These are phyloP conservation scores for Davidsoniella neocaledoniae DNA, from an alignment of 2,329 filamentous ascomycete genomes.

Conservation along the genomic window DNA sequence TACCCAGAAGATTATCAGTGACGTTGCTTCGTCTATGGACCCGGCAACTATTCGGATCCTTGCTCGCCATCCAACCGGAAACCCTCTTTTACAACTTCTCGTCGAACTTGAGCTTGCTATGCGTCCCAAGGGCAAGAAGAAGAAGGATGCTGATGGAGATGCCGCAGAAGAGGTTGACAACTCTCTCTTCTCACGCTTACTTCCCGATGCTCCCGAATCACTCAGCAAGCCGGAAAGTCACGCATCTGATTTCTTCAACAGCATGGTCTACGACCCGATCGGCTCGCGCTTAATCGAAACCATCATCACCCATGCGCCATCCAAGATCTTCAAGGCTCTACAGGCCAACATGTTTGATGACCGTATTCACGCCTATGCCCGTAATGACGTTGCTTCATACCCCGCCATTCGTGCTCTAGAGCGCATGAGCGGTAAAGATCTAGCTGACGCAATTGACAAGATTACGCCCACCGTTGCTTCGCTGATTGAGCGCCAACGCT, in stretches of 20 bases:
- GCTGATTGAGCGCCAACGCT: slow-evolving; percentile 58
- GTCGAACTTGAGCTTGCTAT: slow-evolving; percentile 70
- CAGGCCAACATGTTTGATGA: slow-evolving; percentile 67
- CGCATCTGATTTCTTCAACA: slow-evolving; percentile 62
- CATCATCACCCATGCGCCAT: slow-evolving; percentile 63
- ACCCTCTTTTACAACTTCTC: slow-evolving; percentile 81
- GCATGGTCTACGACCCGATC: slow-evolving; percentile 75
- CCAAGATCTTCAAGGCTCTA: slow-evolving; percentile 78
- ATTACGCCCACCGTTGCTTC: slow-evolving; percentile 57
- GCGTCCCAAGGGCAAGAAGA: slow-evolving; percentile 47
- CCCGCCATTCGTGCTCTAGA: slow-evolving; percentile 70
- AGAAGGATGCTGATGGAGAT: slow-evolving; percentile 26
- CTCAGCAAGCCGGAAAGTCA: slow-evolving; percentile 57
- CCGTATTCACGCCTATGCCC: slow-evolving; percentile 61
- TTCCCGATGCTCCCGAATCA: slow-evolving; percentile 58
- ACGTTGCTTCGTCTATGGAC: slow-evolving; percentile 60
- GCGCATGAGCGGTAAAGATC: slow-evolving; percentile 71
- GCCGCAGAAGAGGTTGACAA: slow-evolving; percentile 16
- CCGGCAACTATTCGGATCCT: slow-evolving; percentile 66
- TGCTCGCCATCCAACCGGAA: slow-evolving; percentile 77
- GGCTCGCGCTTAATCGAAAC: slow-evolving; percentile 83
- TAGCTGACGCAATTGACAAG: slow-evolving; percentile 53
- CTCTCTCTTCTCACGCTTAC: slow-evolving; percentile 55
- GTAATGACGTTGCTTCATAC: slow-evolving; percentile 82
- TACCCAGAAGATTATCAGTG: slow-evolving; percentile 64